phyloP scores from a whole-genome alignment of 495 filamentous ascomycete species.

The Coniosporium apollinis region DNA sequence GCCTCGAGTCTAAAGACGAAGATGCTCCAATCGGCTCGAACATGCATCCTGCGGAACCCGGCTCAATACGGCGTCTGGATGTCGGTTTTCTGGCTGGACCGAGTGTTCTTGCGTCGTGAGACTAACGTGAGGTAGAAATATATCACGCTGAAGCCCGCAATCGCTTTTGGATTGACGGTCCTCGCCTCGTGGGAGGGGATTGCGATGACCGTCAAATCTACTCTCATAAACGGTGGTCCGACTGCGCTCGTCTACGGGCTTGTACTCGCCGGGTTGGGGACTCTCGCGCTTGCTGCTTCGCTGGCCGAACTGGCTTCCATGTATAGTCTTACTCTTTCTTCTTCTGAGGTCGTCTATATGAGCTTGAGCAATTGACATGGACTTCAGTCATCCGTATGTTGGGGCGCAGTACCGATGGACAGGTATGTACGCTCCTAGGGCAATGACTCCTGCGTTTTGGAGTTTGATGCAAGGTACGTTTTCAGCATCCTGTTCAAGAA shows the following conservation, averaged over 20 bases:
- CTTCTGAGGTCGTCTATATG: not conserved
- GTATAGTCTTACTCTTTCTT: slow-evolving; percentile 7
- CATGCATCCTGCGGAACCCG: not conserved
- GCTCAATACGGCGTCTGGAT: not conserved
- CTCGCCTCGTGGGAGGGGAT: slow-evolving; percentile 17
- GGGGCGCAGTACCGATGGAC: slow-evolving; percentile 12
- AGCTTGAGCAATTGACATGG: not conserved
- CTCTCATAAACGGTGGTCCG: slow-evolving; percentile 21
- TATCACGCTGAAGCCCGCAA: not conserved
- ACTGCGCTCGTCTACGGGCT: slow-evolving; percentile 19
- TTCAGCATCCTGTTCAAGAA: not conserved
- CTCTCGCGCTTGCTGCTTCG: slow-evolving; percentile 15
- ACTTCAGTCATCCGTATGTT: slow-evolving; percentile 4
- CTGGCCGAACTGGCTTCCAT: slow-evolving; percentile 25
- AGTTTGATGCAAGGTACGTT: slow-evolving; percentile 9
- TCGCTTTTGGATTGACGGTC: not conserved
- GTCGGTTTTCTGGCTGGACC: not conserved
- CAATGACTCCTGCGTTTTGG: slow-evolving; percentile 10
- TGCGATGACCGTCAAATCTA: slow-evolving; percentile 11
- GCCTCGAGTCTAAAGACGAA: not conserved
- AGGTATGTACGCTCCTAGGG: slow-evolving; percentile 7
- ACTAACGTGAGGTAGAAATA: not conserved
- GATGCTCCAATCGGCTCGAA: not conserved
- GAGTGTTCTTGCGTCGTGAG: not conserved
- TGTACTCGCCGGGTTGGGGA: slow-evolving; percentile 15